phyloP scores from a whole-genome alignment of 108 stramenopile genomes.

The Nitzschia putrida region DNA sequence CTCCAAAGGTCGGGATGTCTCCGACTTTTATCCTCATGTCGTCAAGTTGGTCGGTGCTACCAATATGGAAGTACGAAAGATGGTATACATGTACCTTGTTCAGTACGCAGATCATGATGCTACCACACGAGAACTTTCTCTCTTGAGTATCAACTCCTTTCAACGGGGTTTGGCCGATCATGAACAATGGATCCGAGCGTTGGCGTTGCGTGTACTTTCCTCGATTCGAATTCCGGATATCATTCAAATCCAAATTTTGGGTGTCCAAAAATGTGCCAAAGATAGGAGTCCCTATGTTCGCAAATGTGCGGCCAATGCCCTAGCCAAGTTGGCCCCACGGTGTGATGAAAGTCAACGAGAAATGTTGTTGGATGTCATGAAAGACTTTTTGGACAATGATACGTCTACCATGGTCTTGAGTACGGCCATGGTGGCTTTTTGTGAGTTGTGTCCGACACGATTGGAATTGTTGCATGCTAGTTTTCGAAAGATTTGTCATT shows the following conservation, averaged over 20 bases:
- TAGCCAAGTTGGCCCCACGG: conserved; percentile 85
- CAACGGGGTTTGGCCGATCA: conserved; percentile 93
- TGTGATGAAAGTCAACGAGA: conserved; percentile 63
- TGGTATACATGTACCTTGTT: conserved; percentile 98
- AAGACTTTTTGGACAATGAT: conserved; percentile 73
- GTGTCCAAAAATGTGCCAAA: conserved; percentile 88
- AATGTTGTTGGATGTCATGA: conserved; percentile 60
- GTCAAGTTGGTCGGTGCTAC: conserved; percentile 92
- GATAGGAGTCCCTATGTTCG: conserved; percentile 97
- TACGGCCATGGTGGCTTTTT: conserved; percentile 87
- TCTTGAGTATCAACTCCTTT: conserved; percentile 95
- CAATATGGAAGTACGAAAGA: conserved; percentile 95
- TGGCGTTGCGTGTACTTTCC: conserved; percentile 95
- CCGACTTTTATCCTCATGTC: conserved; percentile 96
- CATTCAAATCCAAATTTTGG: conserved; percentile 97
- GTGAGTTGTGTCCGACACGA: conserved; percentile 90
- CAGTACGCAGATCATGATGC: conserved; percentile 91
- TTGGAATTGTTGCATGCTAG: conserved; percentile 88
- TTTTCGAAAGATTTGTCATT: conserved; percentile 95
- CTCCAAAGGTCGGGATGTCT: conserved; percentile 92
- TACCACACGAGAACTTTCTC: conserved; percentile 91
- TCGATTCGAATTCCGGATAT: conserved; percentile 96
- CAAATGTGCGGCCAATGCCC: conserved; percentile 95
- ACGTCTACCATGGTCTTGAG: conserved; percentile 94
- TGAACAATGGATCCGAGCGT: conserved; percentile 92